These are phyloP conservation scores for Fagus crenata DNA, from an alignment of 306 rosid species.

Conservation along the genomic window DNA sequence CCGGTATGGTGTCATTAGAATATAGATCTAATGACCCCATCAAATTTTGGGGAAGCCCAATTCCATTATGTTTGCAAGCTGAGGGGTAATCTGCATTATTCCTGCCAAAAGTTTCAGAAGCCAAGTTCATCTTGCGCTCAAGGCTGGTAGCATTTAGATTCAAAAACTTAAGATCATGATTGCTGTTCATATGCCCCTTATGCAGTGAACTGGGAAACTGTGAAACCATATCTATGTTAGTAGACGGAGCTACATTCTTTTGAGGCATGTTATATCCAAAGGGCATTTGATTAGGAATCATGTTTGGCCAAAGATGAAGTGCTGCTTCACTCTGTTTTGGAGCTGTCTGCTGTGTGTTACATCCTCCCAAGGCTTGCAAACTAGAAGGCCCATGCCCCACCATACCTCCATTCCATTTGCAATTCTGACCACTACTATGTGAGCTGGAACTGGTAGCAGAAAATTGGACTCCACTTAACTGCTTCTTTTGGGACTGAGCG, in stretches of 20 bases:
- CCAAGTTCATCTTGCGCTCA: conserved; percentile 49
- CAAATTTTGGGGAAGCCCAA: conserved; percentile 55
- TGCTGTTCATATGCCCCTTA: conserved; percentile 51
- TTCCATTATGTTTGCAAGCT: conserved; percentile 49
- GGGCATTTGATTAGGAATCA: conserved; percentile 45
- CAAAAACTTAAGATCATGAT: conserved; percentile 46
- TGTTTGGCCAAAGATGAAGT: conserved; percentile 64
- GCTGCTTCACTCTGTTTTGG: conserved; percentile 54
- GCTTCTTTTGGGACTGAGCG: conserved; percentile 60
- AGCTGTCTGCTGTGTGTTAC: conserved; percentile 53
- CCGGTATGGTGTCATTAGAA: conserved; percentile 89
- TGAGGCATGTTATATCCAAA: conserved; percentile 45
- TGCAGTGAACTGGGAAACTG: conserved; percentile 43
- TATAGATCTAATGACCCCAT: conserved; percentile 70
- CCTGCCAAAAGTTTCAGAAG: conserved; percentile 54
- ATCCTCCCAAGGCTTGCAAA: conserved; percentile 53
- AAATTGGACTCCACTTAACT: conserved; percentile 53
- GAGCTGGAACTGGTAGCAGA: conserved; percentile 50
- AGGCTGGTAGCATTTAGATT: conserved; percentile 48
- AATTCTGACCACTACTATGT: conserved; percentile 48
- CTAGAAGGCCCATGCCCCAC: conserved; percentile 50
- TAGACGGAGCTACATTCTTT: conserved; percentile 54
- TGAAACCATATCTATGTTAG: conserved; percentile 44
- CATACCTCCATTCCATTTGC: conserved; percentile 50
- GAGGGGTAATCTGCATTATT: conserved; percentile 54